These are phyloP conservation scores for Cutaneotrichosporon dermatis DNA, from an alignment of 1,284 basidiomycete genomes.

Conservation along the genomic window DNA sequence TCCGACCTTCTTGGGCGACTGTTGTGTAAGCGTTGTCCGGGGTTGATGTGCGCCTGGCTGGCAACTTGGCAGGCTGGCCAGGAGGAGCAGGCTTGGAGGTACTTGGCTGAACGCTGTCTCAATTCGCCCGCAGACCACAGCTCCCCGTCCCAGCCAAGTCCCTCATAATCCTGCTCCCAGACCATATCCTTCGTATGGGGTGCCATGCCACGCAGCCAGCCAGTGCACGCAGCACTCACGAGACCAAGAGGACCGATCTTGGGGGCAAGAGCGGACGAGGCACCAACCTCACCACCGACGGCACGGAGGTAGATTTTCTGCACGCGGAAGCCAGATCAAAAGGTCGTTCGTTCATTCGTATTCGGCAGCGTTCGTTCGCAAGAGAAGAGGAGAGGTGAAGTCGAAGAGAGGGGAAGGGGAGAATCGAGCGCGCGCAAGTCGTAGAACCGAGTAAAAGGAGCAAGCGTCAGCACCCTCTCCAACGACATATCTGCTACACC, in stretches of 20 bases:
- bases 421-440: background rate
- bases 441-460: background rate
- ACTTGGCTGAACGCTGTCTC: no score
- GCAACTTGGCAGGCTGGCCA: no score
- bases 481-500: background rate
- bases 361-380: background rate
- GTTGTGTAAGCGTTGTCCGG: slow-evolving; percentile 6
- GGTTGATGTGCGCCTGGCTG: background rate
- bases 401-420: background rate
- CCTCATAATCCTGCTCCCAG: no score
- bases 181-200: no score
- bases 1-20: slow-evolving; percentile 99
- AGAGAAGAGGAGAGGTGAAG: background rate
- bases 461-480: slow-evolving; percentile 10
- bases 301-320: slow-evolving; percentile 97
- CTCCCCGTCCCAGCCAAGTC: no score
- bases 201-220: no score
- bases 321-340: background rate
- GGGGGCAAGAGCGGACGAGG: slow-evolving; percentile 95
- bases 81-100: no score
- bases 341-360: background rate
- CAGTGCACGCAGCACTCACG: slow-evolving; percentile 56
- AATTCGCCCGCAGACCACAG: no score
- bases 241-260: slow-evolving; percentile 99
- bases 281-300: slow-evolving; percentile 99